Evolutionary conservation across 2,329 filamentous ascomycete species (phyloP).

Genomic region (Aspergillus vadensis): DNA sequence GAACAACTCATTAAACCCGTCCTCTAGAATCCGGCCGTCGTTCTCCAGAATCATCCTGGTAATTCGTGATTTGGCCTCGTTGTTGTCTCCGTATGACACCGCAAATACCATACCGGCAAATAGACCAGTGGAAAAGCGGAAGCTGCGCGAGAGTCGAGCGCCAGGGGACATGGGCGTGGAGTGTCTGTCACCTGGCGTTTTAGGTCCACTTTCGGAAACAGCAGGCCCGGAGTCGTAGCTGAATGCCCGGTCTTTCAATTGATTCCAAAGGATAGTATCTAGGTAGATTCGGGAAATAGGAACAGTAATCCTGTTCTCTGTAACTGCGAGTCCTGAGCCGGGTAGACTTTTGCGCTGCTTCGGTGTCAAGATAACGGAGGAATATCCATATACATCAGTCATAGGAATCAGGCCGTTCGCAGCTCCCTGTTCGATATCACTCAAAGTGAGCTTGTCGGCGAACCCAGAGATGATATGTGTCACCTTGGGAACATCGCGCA

Average conservation of each 20-base stretch:
- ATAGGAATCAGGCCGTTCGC: conserved; percentile 29
- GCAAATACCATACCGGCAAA: conserved; percentile 88
- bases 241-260: conserved; percentile 46
- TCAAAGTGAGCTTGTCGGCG: conserved; percentile 35
- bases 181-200: conserved; percentile 42
- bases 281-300: conserved; percentile 50
- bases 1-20: conserved; percentile 83
- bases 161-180: conserved; percentile 51
- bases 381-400: conserved; percentile 49
- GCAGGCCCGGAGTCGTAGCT: conserved; percentile 27
- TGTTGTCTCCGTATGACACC: conserved; percentile 68
- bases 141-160: conserved; percentile 51
- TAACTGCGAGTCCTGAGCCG: conserved; percentile 30
- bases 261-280: conserved; percentile 50
- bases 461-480: conserved; percentile 48
- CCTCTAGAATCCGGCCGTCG: conserved; percentile 70
- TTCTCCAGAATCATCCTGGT: conserved; percentile 66
- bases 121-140: conserved; percentile 46
- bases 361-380: conserved; percentile 43
- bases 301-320: conserved; percentile 41
- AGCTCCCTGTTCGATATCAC: conserved; percentile 29
- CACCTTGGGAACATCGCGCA: conserved; percentile 44
- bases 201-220: conserved; percentile 25
- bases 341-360: conserved; percentile 48
- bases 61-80: conserved; percentile 58